Evolutionary conservation across 371 early-diverging fungal genomes (phyloP), one percentile per base, ranked within the genome.

Genomic region (Circinella minor): DNA sequence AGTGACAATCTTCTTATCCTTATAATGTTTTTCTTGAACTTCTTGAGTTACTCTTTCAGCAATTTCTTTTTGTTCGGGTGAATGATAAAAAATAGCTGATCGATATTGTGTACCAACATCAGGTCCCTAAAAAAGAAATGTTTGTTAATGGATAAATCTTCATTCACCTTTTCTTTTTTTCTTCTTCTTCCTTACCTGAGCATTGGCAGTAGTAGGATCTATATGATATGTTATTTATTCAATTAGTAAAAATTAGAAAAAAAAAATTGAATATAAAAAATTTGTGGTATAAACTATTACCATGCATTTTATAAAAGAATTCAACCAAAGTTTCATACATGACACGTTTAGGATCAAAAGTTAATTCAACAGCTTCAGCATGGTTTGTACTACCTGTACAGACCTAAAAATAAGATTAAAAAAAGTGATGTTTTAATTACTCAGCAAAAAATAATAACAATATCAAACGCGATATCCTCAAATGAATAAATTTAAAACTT

Each of bases 291-390:
- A 10, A 66, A n/a, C 14, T 36, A n/a, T 69, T 78, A 78, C 81
- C 88, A 75, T 97, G 98, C 81, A 91, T 95, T 61, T 91, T 86
- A 80, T 92, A 98, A 75, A 95, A 97, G 77, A 92, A 92, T 60
- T 91, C 90, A n/a, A 95, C 83, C 7, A 98, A 80, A 13, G 81
- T 78, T 36, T 74, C 82, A 78, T 92, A 98, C 4, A 83, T 80
- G 14, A 95, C 78, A 37, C 85, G 80, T 8, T 63, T 64, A 5
- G 96, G 93, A 66, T 94, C 92, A 74, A 90, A 97, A 20, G 85
- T 75, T 46, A 98, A 72, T 63, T 92, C 89, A 11, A 95, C 71
- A 0, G 91, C 96, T 78, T 98, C 97, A 3, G 96, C 96, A 73
- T 98, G 96, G 36, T 87, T 75, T 9, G 96, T 91, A 13, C 64